phyloP scores from a whole-genome alignment of 1,284 basidiomycete genomes.

The Termitomyces sp. region DNA sequence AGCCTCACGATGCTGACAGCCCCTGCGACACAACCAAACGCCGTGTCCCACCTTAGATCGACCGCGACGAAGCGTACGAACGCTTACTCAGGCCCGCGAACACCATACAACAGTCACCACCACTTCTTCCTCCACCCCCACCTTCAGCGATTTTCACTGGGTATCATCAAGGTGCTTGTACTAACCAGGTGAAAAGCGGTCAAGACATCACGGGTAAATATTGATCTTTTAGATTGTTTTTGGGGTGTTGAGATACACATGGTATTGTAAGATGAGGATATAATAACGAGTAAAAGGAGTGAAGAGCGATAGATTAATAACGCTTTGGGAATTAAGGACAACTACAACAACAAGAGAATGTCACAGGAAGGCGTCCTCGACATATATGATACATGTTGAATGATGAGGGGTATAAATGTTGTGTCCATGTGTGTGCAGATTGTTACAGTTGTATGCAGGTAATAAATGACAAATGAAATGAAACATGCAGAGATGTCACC shows the following conservation, averaged over 20 bases:
- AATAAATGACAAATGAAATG: constrained; percentile 11
- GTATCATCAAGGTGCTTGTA: no score
- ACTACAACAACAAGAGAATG: constrained; percentile 3
- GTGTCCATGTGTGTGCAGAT: constrained; percentile 7
- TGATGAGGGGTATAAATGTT: constrained; percentile 7
- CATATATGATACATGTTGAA: constrained; percentile 11
- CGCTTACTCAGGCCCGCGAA: no score
- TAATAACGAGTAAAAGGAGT: constrained; percentile 3
- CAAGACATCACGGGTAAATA: no score
- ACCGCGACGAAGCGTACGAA: no score
- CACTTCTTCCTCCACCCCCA: no score
- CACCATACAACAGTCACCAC: no score
- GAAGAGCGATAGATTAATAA: constrained; percentile 10
- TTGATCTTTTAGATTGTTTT: neutral
- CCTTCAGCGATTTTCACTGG: no score
- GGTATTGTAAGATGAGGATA: constrained; percentile 14
- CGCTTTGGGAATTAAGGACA: neutral
- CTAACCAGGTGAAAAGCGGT: no score
- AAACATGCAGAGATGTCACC: constrained; percentile 30
- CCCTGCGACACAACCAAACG: no score
- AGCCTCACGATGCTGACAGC: no score
- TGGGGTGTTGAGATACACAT: constrained; percentile 4
- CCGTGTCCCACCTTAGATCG: no score
- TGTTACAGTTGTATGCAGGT: constrained; percentile 12
- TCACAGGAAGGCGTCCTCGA: constrained; percentile 5